phyloP scores from a whole-genome alignment of 768 basidiomycete species.

The Coprinellus micaceus region DNA sequence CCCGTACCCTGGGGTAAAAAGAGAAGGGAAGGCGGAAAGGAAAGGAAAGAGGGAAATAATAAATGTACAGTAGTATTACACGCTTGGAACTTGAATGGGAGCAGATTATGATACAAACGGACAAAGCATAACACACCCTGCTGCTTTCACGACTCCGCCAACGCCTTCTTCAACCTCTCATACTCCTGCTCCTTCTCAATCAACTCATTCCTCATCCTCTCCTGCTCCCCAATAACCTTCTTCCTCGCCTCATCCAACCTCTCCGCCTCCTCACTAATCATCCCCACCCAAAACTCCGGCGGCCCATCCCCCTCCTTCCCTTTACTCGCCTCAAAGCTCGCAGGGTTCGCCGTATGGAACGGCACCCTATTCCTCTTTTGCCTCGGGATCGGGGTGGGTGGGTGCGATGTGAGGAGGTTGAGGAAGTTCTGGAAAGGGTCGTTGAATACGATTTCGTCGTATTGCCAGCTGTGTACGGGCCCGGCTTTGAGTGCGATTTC shows the following conservation, averaged over 20 bases:
- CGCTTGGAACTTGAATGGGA: too few species aligned
- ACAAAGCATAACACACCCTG: not conserved
- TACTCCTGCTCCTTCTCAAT: slow-evolving; percentile 83
- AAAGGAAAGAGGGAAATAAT: too few species aligned
- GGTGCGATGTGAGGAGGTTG: slow-evolving; percentile 71
- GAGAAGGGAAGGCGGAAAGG: too few species aligned
- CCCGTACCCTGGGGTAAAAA: too few species aligned
- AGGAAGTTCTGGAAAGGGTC: slow-evolving; percentile 90
- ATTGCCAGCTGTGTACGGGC: slow-evolving; percentile 96
- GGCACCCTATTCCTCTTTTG: slow-evolving; percentile 59
- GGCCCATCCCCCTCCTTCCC: too few species aligned
- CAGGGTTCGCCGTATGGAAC: slow-evolving; percentile 64
- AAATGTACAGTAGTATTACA: too few species aligned
- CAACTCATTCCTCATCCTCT: slow-evolving; percentile 61
- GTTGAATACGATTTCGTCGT: slow-evolving; percentile 95
- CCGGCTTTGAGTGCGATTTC: slow-evolving; percentile 64
- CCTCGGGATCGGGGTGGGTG: slow-evolving; percentile 79
- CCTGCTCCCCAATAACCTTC: slow-evolving; percentile 69
- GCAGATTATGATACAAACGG: too few species aligned
- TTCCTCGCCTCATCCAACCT: slow-evolving; percentile 75
- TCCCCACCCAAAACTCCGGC: slow-evolving; percentile 79
- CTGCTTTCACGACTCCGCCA: slow-evolving; percentile 15
- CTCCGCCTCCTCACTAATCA: slow-evolving; percentile 87
- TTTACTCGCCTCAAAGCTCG: slow-evolving; percentile 62
- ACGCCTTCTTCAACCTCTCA: slow-evolving; percentile 61